A percentile compares a stretch with the other conserved stretches of the same genome.
These are phyloP conservation scores for Penicillium sp. DNA, from an alignment of 2,329 filamentous ascomycete genomes.

Conservation along the genomic window DNA sequence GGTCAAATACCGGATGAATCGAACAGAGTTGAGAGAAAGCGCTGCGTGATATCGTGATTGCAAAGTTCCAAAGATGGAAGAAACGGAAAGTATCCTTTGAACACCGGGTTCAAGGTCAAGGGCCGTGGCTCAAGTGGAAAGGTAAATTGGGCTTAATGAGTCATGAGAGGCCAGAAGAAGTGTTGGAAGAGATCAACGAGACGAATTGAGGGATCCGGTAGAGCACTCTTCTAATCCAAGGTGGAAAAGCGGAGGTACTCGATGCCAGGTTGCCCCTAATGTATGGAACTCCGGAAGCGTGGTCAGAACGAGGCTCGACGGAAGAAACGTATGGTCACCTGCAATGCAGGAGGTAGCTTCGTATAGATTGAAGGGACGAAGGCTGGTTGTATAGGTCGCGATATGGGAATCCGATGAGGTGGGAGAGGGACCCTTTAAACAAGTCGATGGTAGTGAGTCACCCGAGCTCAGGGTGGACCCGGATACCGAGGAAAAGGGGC, in stretches of 20 bases:
- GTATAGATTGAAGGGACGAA: slow-evolving; percentile 7
- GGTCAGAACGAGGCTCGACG: slow-evolving; percentile 3
- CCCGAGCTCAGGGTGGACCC: slow-evolving; percentile 10
- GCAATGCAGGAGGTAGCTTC: slow-evolving; percentile 1
- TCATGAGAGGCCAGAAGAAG: slow-evolving; percentile 25
- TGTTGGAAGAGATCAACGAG: background rate
- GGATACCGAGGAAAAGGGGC: slow-evolving; percentile 4
- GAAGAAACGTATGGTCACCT: slow-evolving; percentile 4
- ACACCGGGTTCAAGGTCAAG: slow-evolving; percentile 36
- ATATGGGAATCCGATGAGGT: background rate
- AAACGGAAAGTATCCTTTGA: slow-evolving; percentile 32
- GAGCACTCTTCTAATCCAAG: slow-evolving; percentile 23
- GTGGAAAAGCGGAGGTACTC: slow-evolving; percentile 23
- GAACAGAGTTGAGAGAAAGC: slow-evolving; percentile 26
- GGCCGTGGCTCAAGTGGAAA: slow-evolving; percentile 32
- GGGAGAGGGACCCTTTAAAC: slow-evolving; percentile 1
- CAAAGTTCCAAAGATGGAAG: slow-evolving; percentile 24
- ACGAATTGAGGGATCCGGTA: slow-evolving; percentile 21
- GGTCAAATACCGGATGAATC: slow-evolving; percentile 9
- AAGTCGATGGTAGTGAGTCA: slow-evolving; percentile 11
- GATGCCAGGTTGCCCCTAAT: slow-evolving; percentile 23
- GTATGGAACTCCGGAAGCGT: slow-evolving; percentile 7
- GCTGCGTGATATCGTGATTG: slow-evolving; percentile 43
- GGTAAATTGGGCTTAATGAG: slow-evolving; percentile 24
- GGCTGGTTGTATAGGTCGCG: background rate